A percentile compares a stretch with the other conserved stretches of the same genome.
Conservation (phyloP, 768 basidiomycete genomes). For the Leccinum subgranulosum region DNA sequence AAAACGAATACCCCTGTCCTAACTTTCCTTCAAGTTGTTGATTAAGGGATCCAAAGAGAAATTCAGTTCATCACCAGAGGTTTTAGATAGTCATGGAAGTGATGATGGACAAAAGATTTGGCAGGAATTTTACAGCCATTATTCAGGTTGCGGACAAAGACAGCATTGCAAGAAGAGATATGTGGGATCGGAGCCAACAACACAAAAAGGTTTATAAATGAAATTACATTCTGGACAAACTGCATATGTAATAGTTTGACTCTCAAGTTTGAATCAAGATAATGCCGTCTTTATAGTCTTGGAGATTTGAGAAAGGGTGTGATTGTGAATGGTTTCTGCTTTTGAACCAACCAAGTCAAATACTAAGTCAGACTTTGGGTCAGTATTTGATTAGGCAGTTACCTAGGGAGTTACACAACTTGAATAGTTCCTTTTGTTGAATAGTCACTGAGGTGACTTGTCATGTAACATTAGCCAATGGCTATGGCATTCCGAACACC, state of each 20-base stretch:
- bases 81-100: not conserved
- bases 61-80: constrained; percentile 27
- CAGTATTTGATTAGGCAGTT: not conserved
- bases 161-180: not conserved
- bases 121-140: not conserved
- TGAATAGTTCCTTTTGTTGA: not conserved
- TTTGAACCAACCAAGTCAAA: not conserved
- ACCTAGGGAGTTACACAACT: not conserved
- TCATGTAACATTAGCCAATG: not conserved
- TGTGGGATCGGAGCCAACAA: not conserved
- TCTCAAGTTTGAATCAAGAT: not conserved
- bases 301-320: not conserved
- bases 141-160: not conserved
- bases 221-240: not conserved
- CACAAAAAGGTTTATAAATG: not conserved
- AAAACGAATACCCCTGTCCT: not conserved
- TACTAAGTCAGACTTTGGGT: not conserved
- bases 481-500: not conserved
- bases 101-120: not conserved
- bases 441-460: not conserved
- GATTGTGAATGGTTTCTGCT: not conserved
- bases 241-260: not conserved
- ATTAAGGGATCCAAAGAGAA: constrained; percentile 28
- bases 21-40: constrained; percentile 16
- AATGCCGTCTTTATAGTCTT: not conserved